Conservation (phyloP, 2,329 filamentous ascomycete genomes). For the Pseudogymnoascus sp. region DNA sequence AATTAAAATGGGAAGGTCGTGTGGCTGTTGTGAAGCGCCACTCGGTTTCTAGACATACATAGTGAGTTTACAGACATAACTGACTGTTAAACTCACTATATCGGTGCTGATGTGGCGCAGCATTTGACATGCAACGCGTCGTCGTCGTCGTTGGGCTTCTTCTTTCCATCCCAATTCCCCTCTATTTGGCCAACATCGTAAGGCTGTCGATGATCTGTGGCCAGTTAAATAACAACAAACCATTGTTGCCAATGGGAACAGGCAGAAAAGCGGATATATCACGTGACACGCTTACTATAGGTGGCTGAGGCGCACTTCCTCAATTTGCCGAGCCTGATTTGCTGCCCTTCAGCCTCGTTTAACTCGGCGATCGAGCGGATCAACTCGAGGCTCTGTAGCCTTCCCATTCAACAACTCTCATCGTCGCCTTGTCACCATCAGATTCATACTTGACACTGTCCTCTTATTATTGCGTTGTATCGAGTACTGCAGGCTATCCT, state of each 20-base stretch:
- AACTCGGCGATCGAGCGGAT: slow-evolving; percentile 1
- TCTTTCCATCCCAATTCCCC: neutral
- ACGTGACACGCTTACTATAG: neutral
- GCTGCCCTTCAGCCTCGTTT: slow-evolving; percentile 10
- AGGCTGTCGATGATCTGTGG: neutral
- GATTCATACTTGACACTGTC: neutral
- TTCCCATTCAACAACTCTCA: slow-evolving; percentile 10
- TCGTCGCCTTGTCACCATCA: neutral
- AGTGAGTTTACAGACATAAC: neutral
- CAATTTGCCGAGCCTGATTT: slow-evolving; percentile 8
- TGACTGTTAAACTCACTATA: neutral
- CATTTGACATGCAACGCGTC: neutral
- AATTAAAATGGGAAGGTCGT: neutral
- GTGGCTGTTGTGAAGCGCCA: neutral
- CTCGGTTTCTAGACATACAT: neutral
- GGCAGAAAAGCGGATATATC: neutral
- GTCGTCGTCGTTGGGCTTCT: neutral
- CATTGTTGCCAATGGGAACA: neutral
- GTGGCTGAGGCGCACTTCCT: slow-evolving; percentile 5
- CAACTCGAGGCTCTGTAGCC: slow-evolving; percentile 10
- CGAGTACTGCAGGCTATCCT: neutral
- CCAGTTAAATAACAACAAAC: slow-evolving; percentile 6
- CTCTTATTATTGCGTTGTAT: neutral
- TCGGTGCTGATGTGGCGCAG: neutral
- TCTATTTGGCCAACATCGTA: neutral